Percentiles rank a stretch among this genome's conserved stretches.
These are phyloP conservation scores for Epichloe aotearoae DNA, from an alignment of 2,329 filamentous ascomycete genomes.

Conservation along the genomic window DNA sequence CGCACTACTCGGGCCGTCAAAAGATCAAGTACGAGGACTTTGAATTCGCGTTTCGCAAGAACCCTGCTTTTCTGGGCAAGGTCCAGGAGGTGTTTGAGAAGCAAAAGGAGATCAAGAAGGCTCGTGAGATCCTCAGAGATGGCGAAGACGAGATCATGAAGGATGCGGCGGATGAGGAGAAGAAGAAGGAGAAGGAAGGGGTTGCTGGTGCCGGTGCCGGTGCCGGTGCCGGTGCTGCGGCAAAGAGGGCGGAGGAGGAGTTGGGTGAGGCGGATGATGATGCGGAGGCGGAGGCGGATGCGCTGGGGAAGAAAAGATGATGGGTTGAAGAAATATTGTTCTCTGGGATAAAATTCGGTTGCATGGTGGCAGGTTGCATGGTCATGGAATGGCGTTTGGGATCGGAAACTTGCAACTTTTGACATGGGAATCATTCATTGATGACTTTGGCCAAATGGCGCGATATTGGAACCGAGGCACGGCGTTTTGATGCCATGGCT, in stretches of 20 bases:
- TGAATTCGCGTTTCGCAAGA: conserved; percentile 80
- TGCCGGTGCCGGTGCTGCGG: conserved; percentile 5
- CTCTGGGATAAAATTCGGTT: neutral
- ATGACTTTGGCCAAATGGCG: neutral
- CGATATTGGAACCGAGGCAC: neutral
- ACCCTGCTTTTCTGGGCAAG: conserved; percentile 73
- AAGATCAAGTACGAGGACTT: conserved; percentile 99
- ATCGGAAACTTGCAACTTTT: neutral
- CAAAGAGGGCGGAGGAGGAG: conserved; percentile 31
- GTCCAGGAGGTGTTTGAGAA: conserved; percentile 83
- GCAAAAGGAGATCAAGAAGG: conserved; percentile 74
- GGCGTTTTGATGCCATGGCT: neutral
- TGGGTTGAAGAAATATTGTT: neutral
- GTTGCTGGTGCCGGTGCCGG: neutral
- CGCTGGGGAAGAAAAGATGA: conserved; percentile 25
- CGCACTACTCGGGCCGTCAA: conserved; percentile 74
- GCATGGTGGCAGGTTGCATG: neutral
- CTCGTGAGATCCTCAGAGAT: conserved; percentile 61
- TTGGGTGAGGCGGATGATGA: conserved; percentile 40
- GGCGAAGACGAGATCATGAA: conserved; percentile 48
- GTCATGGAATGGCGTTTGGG: neutral
- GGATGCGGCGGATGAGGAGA: conserved; percentile 33
- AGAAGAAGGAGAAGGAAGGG: conserved; percentile 19
- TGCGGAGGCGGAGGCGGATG: conserved; percentile 27
- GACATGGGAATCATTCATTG: neutral